Evolutionary conservation across 768 basidiomycete species (phyloP), one percentile per base, ranked within the genome.

Genomic region (Leccinellum albellum): DNA sequence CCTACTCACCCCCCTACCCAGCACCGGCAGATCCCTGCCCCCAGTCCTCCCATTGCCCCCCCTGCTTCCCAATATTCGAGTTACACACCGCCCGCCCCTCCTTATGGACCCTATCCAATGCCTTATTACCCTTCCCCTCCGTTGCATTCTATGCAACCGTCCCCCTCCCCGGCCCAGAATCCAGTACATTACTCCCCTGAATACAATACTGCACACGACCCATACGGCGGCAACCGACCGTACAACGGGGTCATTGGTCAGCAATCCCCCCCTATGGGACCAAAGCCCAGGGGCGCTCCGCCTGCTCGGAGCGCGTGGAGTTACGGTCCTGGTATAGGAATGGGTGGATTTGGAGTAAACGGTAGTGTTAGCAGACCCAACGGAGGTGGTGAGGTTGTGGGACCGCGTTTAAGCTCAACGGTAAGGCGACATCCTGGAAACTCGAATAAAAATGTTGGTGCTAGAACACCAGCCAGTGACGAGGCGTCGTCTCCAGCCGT

Each of bases 401-500:
- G 88, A 6, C 89, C 89, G 15, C 78, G 89, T 47, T 73, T 91
- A 57, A 87, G 73, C 56, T 74, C 76, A 20, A 61, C 66, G 35
- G 75, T 76, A 60, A 76, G 84, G 64, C 78, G 85, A 66, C 73
- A 72, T 48, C 68, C 78, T 26, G 78, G 79, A 24, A 81, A 77
- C 23, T 79, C 79, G 54, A 82, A 78, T 61, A 76, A 78, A 60
- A 83, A 77, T 60, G 75, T 78, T 50, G 79, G 81, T 28, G 76
- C 81, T 53, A 81, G 85, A 62, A 83, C 87, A 35, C 79, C 84
- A 37, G 79, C 80, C 23, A 81, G 82, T 50, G 91, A 93, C 68
- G 91, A 93, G 61, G 84, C 83, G 32, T 84, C 87, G 10, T 91
- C 89, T 26, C 84, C 82, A 51, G 79, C 88, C 54, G 91, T 91